These are phyloP conservation scores for Diaporthe sp. DNA, from an alignment of 2,329 filamentous ascomycete species.

Conservation along the genomic window DNA sequence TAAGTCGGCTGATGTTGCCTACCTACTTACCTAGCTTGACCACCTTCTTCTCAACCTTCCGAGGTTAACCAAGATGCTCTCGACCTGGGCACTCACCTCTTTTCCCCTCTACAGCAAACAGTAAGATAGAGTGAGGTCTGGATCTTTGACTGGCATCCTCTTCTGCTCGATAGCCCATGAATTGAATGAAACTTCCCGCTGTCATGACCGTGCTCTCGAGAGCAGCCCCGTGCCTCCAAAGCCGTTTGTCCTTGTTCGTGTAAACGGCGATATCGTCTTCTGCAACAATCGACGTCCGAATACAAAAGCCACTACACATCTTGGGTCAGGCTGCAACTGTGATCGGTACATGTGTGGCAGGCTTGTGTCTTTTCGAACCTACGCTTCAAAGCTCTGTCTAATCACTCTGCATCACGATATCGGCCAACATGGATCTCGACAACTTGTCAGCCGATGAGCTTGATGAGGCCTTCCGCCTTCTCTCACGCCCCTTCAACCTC, in stretches of 20 bases:
- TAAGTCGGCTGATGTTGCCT: neutral
- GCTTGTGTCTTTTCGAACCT: neutral
- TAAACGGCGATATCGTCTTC: neutral
- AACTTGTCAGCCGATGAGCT: neutral
- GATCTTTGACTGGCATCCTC: neutral
- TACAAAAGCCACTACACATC: neutral
- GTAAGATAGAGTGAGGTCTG: neutral
- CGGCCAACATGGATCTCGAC: neutral
- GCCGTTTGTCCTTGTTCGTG: neutral
- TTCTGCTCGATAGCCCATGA: neutral
- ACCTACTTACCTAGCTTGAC: neutral
- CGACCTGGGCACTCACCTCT: too few species aligned
- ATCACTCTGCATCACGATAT: neutral
- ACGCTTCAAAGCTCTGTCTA: neutral
- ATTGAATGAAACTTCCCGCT: neutral
- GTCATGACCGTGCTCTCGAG: neutral
- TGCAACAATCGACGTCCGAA: neutral
- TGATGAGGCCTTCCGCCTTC: constrained; percentile 3
- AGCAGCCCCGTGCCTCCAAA: neutral
- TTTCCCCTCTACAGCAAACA: neutral
- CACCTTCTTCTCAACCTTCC: neutral
- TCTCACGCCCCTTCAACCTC: neutral
- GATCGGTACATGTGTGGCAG: too few species aligned
- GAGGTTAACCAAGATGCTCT: neutral
- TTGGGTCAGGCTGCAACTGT: neutral